These are phyloP conservation scores for Trichophyton rubrum DNA, from an alignment of 2,329 filamentous ascomycete genomes.

Conservation along the genomic window DNA sequence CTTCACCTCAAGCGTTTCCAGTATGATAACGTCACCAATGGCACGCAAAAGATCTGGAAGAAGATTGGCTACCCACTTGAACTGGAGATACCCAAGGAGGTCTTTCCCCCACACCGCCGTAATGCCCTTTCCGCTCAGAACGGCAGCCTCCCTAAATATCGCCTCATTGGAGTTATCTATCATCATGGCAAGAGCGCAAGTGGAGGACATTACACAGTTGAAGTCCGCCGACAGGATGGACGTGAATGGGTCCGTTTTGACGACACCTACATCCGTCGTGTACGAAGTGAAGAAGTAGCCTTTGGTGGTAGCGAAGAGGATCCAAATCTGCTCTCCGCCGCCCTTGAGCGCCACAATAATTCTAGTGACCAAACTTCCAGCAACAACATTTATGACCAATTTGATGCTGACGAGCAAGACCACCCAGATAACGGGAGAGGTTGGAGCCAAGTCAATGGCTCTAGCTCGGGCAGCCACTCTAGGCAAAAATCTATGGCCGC, in stretches of 20 bases:
- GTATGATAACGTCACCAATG: constrained; percentile 68
- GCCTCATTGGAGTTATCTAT: constrained; percentile 81
- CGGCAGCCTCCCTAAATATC: constrained; percentile 66
- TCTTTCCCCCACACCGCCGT: constrained; percentile 64
- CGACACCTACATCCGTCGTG: constrained; percentile 76
- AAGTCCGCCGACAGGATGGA: constrained; percentile 87
- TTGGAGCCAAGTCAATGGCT: constrained; percentile 79
- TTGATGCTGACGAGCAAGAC: constrained; percentile 52
- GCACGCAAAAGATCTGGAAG: constrained; percentile 97
- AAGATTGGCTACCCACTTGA: constrained; percentile 91
- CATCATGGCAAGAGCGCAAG: constrained; percentile 96
- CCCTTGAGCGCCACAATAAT: constrained; percentile 55
- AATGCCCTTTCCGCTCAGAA: constrained; percentile 53
- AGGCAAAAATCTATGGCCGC: constrained; percentile 55
- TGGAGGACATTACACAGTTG: constrained; percentile 95
- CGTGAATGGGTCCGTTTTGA: constrained; percentile 92
- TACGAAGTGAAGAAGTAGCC: constrained; percentile 79
- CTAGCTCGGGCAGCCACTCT: constrained; percentile 29
- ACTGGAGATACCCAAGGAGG: constrained; percentile 82
- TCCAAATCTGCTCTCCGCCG: constrained; percentile 52
- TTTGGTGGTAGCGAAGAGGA: constrained; percentile 73
- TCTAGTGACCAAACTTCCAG: constrained; percentile 39
- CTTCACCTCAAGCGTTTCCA: constrained; percentile 96
- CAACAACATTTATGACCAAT: constrained; percentile 61
- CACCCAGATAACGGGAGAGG: constrained; percentile 49